Evolutionary conservation across 2,329 filamentous ascomycete genomes (phyloP).

Genomic region (Pseudogymnoascus sp.): DNA sequence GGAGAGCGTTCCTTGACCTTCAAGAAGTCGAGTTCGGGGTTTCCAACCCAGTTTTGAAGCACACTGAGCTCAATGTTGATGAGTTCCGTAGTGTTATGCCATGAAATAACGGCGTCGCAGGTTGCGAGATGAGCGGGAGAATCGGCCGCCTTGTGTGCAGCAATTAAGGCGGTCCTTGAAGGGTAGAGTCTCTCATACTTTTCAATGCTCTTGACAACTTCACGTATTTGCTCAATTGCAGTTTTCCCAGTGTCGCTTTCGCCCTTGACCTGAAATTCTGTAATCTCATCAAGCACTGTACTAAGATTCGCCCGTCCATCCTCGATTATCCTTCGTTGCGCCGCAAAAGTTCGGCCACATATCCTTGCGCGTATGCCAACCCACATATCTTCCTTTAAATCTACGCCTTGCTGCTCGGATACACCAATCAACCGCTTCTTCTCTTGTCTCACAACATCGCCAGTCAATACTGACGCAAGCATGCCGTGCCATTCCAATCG

Average conservation of each 20-base stretch:
- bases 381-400: constrained; percentile 74
- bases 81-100: constrained; percentile 93
- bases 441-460: constrained; percentile 94
- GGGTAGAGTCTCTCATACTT: constrained; percentile 80
- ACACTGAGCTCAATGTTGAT: constrained; percentile 93
- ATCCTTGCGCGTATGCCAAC: constrained; percentile 74
- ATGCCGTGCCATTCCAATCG: constrained; percentile 96
- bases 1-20: constrained; percentile 62
- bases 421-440: constrained; percentile 90
- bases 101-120: constrained; percentile 82
- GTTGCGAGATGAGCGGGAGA: constrained; percentile 72
- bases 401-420: constrained; percentile 48
- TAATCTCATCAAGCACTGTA: constrained; percentile 73
- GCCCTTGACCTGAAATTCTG: constrained; percentile 88
- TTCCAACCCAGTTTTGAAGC: constrained; percentile 92
- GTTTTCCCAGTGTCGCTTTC: constrained; percentile 82
- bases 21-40: constrained; percentile 85
- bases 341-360: constrained; percentile 72
- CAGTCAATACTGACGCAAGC: constrained; percentile 89
- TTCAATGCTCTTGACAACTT: constrained; percentile 84
- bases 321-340: constrained; percentile 81
- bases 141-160: constrained; percentile 65
- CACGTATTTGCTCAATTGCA: constrained; percentile 77
- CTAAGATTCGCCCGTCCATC: constrained; percentile 69
- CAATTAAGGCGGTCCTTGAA: constrained; percentile 64